A percentile compares a stretch with the other conserved stretches of the same genome.
Conservation (phyloP, 78 protist species). For the slime mould (Dictyostelium discoideum) region DNA sequence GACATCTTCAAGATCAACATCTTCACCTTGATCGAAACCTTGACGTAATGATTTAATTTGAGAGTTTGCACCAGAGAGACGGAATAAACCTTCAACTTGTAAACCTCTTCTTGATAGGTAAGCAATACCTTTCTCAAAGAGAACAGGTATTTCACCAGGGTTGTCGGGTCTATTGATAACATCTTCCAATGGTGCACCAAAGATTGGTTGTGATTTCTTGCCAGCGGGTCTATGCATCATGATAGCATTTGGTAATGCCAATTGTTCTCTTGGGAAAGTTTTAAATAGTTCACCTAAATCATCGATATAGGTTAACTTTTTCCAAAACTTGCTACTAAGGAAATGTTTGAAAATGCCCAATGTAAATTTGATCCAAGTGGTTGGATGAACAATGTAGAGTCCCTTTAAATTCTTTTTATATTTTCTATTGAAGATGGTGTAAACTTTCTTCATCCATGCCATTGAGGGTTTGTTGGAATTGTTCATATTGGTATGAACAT, state of each 20-base stretch:
- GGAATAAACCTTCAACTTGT: slow-evolving; percentile 66
- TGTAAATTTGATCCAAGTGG: slow-evolving; percentile 71
- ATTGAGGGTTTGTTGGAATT: slow-evolving; percentile 55
- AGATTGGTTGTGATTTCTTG: slow-evolving; percentile 17
- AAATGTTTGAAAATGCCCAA: slow-evolving; percentile 75
- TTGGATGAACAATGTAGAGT: slow-evolving; percentile 81
- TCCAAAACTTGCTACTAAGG: slow-evolving; percentile 66
- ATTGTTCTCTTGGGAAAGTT: slow-evolving; percentile 52
- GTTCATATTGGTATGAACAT: slow-evolving; percentile 72
- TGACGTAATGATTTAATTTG: slow-evolving; percentile 50
- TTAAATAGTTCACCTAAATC: slow-evolving; percentile 33
- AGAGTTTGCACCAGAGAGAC: slow-evolving; percentile 71
- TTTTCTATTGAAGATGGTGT: slow-evolving; percentile 75
- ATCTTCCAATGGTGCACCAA: slow-evolving; percentile 75
- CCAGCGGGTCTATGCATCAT: slow-evolving; percentile 53
- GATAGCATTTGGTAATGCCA: slow-evolving; percentile 39
- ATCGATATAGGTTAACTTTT: slow-evolving; percentile 41
- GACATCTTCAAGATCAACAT: slow-evolving; percentile 52
- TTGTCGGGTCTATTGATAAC: slow-evolving; percentile 62
- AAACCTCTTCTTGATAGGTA: slow-evolving; percentile 34
- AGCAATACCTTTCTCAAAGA: slow-evolving; percentile 37
- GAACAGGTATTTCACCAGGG: slow-evolving; percentile 32
- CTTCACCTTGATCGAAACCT: slow-evolving; percentile 69
- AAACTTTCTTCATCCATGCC: slow-evolving; percentile 73
- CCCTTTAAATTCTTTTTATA: slow-evolving; percentile 90